These are phyloP conservation scores for Articulospora tetracladia DNA, from an alignment of 495 filamentous ascomycete species.

Conservation along the genomic window DNA sequence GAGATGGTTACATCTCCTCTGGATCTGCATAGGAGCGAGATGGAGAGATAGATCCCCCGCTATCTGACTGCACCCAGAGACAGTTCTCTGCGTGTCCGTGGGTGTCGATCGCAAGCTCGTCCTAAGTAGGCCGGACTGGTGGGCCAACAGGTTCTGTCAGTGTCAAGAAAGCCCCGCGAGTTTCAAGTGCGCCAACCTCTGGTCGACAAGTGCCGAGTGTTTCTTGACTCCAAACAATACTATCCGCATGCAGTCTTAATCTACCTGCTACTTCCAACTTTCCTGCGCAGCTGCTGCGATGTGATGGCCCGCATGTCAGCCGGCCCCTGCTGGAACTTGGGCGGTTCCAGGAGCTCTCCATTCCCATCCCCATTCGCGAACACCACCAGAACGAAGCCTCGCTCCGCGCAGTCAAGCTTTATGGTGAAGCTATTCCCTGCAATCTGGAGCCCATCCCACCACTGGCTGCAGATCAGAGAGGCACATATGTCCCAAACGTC, in stretches of 20 bases:
- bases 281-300: not conserved
- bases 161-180: conserved; percentile 4
- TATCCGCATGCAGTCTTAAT: not conserved
- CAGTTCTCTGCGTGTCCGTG: too few species aligned
- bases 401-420: not conserved
- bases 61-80: too few species aligned
- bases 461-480: not conserved
- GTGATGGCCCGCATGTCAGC: not conserved
- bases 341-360: conserved; percentile 11
- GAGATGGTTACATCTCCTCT: too few species aligned
- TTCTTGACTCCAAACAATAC: not conserved
- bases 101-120: not conserved
- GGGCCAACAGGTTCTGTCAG: not conserved
- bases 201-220: not conserved
- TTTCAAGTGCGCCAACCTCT: not conserved
- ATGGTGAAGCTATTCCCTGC: not conserved
- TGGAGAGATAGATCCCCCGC: too few species aligned
- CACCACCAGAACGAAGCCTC: not conserved
- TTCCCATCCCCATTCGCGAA: conserved; percentile 6
- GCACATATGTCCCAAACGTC: not conserved
- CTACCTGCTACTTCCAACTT: not conserved
- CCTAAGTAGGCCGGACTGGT: not conserved
- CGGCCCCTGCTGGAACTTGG: conserved; percentile 2
- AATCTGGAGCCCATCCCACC: not conserved
- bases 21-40: too few species aligned